These are phyloP conservation scores for Taphrina communis DNA, from an alignment of 1,139 yeast genomes.

Conservation along the genomic window DNA sequence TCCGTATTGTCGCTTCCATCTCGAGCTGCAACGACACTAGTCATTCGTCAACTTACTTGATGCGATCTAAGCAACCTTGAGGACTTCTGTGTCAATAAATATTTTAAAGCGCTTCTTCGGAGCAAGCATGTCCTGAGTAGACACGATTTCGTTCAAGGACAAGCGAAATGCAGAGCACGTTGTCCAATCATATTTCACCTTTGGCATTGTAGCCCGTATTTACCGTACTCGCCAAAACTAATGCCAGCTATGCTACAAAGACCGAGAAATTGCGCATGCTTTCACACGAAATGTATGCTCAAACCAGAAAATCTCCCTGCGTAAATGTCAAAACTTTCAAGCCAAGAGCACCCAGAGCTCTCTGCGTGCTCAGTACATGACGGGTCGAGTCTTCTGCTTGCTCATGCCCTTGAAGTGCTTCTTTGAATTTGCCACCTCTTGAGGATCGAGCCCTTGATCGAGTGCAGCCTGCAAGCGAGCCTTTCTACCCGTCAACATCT, in stretches of 20 bases:
- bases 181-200: constrained; percentile 10
- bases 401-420: constrained; percentile 43
- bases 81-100: not conserved
- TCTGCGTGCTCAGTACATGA: constrained; percentile 19
- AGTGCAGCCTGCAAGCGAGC: constrained; percentile 39
- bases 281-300: no score
- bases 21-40: not conserved
- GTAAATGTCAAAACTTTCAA: no score
- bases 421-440: constrained; percentile 26
- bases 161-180: constrained; percentile 1
- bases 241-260: not conserved
- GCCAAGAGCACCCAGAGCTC: no score
- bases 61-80: not conserved
- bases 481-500: constrained; percentile 42
- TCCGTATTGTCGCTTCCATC: not conserved
- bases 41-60: not conserved
- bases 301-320: no score
- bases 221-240: not conserved
- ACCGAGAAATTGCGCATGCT: no score
- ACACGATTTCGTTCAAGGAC: constrained; percentile 1
- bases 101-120: not conserved
- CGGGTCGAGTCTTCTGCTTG: constrained; percentile 39
- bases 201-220: not conserved
- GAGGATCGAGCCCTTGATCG: constrained; percentile 40
- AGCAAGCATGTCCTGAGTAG: not conserved